Conservation (phyloP, 345 rosid genomes). For the Gossypium sturtianum region DNA sequence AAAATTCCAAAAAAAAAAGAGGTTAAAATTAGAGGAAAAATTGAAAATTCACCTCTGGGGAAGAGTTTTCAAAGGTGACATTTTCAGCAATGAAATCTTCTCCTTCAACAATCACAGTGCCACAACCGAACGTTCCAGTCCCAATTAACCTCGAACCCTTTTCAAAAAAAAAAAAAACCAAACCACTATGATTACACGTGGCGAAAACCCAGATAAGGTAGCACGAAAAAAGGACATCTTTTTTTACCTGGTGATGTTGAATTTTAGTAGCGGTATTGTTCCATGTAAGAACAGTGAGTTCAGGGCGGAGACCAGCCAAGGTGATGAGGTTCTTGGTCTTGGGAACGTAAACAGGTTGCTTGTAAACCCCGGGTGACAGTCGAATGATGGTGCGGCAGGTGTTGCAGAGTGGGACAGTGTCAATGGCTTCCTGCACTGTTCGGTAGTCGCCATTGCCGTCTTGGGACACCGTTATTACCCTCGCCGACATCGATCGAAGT, state of each 20-base stretch:
- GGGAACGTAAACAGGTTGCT: conserved; percentile 80
- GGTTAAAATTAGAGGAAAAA: not conserved
- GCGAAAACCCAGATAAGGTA: conserved; percentile 5
- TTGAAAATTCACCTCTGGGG: conserved; percentile 56
- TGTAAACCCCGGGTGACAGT: conserved; percentile 67
- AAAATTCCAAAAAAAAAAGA: not conserved
- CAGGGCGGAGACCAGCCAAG: conserved; percentile 71
- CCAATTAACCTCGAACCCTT: conserved; percentile 67
- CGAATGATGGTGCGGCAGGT: conserved; percentile 66
- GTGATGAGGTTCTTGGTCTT: conserved; percentile 91
- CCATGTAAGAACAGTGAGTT: conserved; percentile 71
- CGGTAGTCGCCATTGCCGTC: conserved; percentile 66
- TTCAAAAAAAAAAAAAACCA: conserved; percentile 13
- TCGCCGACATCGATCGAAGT: conserved; percentile 36
- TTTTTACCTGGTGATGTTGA: conserved; percentile 78
- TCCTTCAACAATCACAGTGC: conserved; percentile 87
- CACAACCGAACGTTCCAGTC: conserved; percentile 91
- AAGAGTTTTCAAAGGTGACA: conserved; percentile 88
- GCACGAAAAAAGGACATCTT: not conserved
- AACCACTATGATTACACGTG: not conserved
- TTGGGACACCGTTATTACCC: conserved; percentile 62
- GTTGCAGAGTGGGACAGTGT: conserved; percentile 72
- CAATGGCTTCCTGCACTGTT: conserved; percentile 83
- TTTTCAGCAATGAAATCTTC: conserved; percentile 95
- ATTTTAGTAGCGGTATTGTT: conserved; percentile 76